phyloP scores from a whole-genome alignment of 768 basidiomycete species.

The Kwoniella pini region DNA sequence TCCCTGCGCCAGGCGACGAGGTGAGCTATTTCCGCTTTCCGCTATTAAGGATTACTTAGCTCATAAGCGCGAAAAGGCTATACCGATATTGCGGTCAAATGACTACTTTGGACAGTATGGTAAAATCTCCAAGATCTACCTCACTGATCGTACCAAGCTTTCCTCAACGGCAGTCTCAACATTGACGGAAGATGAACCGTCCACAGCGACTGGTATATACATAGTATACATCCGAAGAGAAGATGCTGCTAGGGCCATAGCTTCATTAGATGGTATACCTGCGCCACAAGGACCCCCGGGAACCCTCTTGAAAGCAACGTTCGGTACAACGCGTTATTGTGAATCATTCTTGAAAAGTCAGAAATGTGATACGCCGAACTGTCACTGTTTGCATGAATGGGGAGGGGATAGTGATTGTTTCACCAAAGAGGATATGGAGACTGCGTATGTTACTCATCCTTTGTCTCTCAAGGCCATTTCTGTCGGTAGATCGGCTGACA shows the following conservation, averaged over 20 bases:
- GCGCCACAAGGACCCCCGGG: slow-evolving; percentile 81
- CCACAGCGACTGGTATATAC: slow-evolving; percentile 69
- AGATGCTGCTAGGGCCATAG: slow-evolving; percentile 90
- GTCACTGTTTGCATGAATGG: slow-evolving; percentile 96
- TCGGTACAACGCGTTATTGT: slow-evolving; percentile 97
- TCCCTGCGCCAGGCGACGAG: slow-evolving; percentile 93
- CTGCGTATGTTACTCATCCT: slow-evolving; percentile 61
- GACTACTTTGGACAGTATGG: slow-evolving; percentile 99
- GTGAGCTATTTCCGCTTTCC: slow-evolving; percentile 58
- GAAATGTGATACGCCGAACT: slow-evolving; percentile 74
- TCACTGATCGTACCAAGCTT: slow-evolving; percentile 82
- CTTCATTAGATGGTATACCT: slow-evolving; percentile 85
- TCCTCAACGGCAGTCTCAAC: slow-evolving; percentile 61
- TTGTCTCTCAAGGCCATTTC: too few relatives aligned
- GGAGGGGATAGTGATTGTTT: slow-evolving; percentile 98
- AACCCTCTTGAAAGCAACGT: slow-evolving; percentile 86
- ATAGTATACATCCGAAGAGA: slow-evolving; percentile 93
- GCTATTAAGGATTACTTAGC: background rate
- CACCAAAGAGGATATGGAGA: slow-evolving; percentile 92
- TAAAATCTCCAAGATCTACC: slow-evolving; percentile 91
- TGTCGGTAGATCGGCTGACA: too few relatives aligned
- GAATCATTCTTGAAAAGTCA: slow-evolving; percentile 87
- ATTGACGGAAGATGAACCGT: slow-evolving; percentile 59
- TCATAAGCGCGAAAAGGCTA: slow-evolving; percentile 61
- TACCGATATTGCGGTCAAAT: slow-evolving; percentile 85